Evolutionary conservation across 345 rosid genomes (phyloP).

Genomic region (Murraya paniculata): DNA sequence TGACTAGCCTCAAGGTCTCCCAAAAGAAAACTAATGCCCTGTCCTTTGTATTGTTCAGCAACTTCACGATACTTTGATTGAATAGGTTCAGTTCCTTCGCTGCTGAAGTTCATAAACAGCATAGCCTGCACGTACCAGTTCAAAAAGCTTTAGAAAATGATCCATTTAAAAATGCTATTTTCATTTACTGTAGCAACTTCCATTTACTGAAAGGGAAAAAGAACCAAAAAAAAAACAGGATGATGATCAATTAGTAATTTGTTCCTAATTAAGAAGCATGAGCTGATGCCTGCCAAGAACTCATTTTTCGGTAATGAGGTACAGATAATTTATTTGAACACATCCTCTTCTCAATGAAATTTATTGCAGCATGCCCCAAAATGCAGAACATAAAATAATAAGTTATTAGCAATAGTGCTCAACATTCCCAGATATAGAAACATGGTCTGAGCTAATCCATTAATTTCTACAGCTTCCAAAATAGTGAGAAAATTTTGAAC

Average conservation of each 20-base stretch:
- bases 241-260: not conserved
- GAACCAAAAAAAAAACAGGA: no score
- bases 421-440: not conserved
- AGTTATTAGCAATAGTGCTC: not conserved
- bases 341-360: not conserved
- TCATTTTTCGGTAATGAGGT: not conserved
- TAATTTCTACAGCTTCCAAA: not conserved
- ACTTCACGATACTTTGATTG: slow-evolving; percentile 65
- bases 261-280: not conserved
- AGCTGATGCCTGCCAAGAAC: not conserved
- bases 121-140: slow-evolving; percentile 53
- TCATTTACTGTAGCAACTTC: not conserved
- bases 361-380: not conserved
- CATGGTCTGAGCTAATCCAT: not conserved
- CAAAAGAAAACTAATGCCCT: slow-evolving; percentile 66
- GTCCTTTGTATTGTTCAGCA: slow-evolving; percentile 69
- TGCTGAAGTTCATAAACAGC: slow-evolving; percentile 75
- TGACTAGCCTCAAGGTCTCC: slow-evolving; percentile 89
- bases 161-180: not conserved
- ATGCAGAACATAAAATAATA: not conserved
- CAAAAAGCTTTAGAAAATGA: not conserved
- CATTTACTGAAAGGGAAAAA: not conserved
- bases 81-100: slow-evolving; percentile 54
- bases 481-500: not conserved
- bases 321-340: not conserved